Evolutionary conservation across 352 stramenopile genomes (phyloP).

Genomic region (Phytophthora lateralis): DNA sequence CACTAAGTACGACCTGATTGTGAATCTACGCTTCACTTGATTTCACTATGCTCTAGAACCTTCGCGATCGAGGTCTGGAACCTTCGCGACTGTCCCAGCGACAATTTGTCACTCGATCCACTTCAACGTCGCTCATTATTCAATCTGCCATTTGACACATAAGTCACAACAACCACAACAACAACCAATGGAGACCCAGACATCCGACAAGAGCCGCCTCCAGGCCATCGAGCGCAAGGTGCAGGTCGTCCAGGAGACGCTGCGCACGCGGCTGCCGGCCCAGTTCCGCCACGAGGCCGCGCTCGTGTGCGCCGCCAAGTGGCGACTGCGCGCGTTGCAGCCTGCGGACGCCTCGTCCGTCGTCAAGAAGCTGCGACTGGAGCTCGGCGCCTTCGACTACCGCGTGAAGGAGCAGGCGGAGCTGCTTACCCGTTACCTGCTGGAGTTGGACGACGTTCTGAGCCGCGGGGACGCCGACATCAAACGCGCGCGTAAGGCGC

Average conservation of each 20-base stretch:
- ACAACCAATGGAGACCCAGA: constrained; percentile 34
- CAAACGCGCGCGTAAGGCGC: constrained; percentile 56
- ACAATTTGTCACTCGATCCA: not conserved
- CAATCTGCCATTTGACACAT: constrained; percentile 30
- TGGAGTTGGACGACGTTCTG: constrained; percentile 65
- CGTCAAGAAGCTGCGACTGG: constrained; percentile 51
- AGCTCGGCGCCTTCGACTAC: constrained; percentile 69
- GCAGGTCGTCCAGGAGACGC: constrained; percentile 46
- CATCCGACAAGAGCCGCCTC: constrained; percentile 45
- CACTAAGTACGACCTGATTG: not conserved
- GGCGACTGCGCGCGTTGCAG: constrained; percentile 40
- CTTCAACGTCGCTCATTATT: constrained; percentile 37
- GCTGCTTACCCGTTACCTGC: constrained; percentile 59
- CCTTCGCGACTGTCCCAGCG: constrained; percentile 16
- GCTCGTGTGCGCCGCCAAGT: constrained; percentile 48
- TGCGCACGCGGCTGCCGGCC: constrained; percentile 38
- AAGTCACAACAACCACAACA: constrained; percentile 14
- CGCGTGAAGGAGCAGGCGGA: constrained; percentile 61
- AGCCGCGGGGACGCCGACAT: constrained; percentile 59
- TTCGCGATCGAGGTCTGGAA: constrained; percentile 28
- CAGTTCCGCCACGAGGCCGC: constrained; percentile 43
- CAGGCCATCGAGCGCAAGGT: constrained; percentile 50
- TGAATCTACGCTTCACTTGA: not conserved
- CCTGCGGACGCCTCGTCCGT: constrained; percentile 7
- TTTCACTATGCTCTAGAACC: constrained; percentile 25